A percentile compares a stretch with the other conserved stretches of the same genome.
Evolutionary conservation across 2,329 filamentous ascomycete genomes (phyloP).

Genomic region (Xylariales sp.): DNA sequence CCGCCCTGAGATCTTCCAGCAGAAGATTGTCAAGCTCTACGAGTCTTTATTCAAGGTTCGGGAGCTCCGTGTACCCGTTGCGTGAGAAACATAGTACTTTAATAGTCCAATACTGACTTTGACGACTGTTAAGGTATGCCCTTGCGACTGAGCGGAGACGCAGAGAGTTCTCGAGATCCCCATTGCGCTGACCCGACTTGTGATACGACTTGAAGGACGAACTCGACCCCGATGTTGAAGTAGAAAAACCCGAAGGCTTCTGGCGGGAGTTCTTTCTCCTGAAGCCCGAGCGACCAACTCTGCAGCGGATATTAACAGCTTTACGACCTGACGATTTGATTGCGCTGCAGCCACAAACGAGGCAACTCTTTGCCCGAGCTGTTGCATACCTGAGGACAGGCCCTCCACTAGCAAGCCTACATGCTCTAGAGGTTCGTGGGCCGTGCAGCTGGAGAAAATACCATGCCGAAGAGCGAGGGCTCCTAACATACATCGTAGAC

Average conservation of each 20-base stretch:
- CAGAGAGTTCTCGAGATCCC: too few species aligned
- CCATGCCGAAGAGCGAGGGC: too few species aligned
- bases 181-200: too few species aligned
- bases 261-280: conserved; percentile 96
- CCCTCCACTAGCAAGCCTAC: conserved; percentile 59
- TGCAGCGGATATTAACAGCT: conserved; percentile 66
- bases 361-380: conserved; percentile 72
- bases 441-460: too few species aligned
- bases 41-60: conserved; percentile 73
- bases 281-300: conserved; percentile 66
- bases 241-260: conserved; percentile 80
- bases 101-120: conserved; percentile 6
- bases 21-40: conserved; percentile 90
- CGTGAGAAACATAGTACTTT: neutral
- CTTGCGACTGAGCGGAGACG: neutral
- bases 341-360: conserved; percentile 70
- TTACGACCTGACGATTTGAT: conserved; percentile 72
- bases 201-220: too few species aligned
- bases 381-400: conserved; percentile 63
- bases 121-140: conserved; percentile 9
- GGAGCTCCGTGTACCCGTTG: conserved; percentile 6
- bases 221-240: conserved; percentile 54
- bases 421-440: conserved; percentile 74
- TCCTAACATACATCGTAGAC: conserved; percentile 59
- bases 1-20: conserved; percentile 85